phyloP scores from a whole-genome alignment of 2,329 filamentous ascomycete genomes.

The Helminthosporium solani region DNA sequence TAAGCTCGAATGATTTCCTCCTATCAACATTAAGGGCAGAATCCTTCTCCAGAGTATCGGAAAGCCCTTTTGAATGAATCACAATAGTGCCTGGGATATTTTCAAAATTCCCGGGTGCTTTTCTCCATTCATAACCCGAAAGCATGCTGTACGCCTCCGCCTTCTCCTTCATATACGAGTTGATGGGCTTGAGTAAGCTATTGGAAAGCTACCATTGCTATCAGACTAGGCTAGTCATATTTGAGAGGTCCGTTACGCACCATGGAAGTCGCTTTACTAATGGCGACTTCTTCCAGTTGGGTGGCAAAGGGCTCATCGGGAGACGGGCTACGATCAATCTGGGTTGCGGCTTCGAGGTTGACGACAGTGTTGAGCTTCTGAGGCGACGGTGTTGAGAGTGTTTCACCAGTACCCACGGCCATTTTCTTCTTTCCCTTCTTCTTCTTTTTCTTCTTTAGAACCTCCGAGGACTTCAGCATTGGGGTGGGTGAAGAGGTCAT shows the following conservation, averaged over 20 bases:
- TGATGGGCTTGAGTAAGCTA: neutral
- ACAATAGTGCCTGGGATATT: no score
- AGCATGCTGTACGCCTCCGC: no score
- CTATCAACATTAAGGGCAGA: no score
- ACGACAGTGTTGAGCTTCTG: neutral
- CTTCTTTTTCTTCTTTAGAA: conserved; percentile 27
- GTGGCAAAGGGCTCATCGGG: conserved; percentile 5
- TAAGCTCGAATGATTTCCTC: no score
- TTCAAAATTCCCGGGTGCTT: no score
- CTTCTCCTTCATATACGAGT: neutral
- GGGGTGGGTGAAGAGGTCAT: neutral
- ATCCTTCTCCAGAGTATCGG: no score
- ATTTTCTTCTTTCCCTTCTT: conserved; percentile 40
- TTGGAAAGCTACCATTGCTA: neutral
- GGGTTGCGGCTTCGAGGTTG: neutral
- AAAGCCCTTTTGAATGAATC: no score
- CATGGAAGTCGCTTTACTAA: neutral
- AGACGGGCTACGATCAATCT: neutral
- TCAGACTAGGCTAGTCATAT: neutral
- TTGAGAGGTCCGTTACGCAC: neutral
- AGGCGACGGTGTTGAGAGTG: neutral
- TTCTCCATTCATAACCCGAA: no score
- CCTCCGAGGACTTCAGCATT: no score
- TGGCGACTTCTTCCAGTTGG: conserved; percentile 6
- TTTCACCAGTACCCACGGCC: neutral